Conservation (phyloP, 768 basidiomycete genomes). For the Boletus patriciae region DNA sequence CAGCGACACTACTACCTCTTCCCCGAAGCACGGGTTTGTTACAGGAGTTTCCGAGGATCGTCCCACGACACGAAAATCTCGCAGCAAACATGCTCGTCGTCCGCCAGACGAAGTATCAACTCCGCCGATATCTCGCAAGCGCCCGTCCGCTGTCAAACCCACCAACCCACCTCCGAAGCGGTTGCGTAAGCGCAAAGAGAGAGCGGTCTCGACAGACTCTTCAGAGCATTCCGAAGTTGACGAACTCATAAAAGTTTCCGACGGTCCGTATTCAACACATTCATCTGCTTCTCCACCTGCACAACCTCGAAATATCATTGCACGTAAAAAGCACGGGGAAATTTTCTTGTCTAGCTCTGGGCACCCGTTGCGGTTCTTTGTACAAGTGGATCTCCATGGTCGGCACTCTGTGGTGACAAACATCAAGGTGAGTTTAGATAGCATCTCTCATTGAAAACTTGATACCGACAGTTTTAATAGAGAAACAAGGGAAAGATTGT, state of each 20-base stretch:
- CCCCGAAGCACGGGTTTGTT: slow-evolving; percentile 4
- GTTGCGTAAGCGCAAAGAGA: slow-evolving; percentile 32
- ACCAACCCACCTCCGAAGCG: slow-evolving; percentile 20
- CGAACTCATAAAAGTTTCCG: slow-evolving; percentile 10
- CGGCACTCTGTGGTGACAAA: slow-evolving; percentile 48
- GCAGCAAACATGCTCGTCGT: slow-evolving; percentile 2
- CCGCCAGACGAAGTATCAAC: slow-evolving; percentile 6
- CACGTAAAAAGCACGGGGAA: slow-evolving; percentile 25
- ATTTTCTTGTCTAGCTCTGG: slow-evolving; percentile 49
- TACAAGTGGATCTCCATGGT: slow-evolving; percentile 65
- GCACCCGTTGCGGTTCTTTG: slow-evolving; percentile 53
- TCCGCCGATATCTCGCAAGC: slow-evolving; percentile 25
- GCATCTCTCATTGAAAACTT: background rate
- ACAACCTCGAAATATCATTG: slow-evolving; percentile 13
- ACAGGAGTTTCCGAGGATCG: slow-evolving; percentile 10
- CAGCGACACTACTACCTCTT: slow-evolving; percentile 1
- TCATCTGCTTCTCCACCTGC: slow-evolving; percentile 18
- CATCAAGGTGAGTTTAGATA: slow-evolving; percentile 54
- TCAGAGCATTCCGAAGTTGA: slow-evolving; percentile 20
- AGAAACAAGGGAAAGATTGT: slow-evolving; percentile 65
- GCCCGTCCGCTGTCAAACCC: slow-evolving; percentile 16
- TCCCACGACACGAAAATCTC: slow-evolving; percentile 5
- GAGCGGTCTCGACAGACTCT: slow-evolving; percentile 17
- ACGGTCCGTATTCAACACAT: slow-evolving; percentile 8
- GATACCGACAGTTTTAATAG: slow-evolving; percentile 35